Percentiles rank a stretch among this genome's conserved stretches.
Conservation (phyloP, 2,329 filamentous ascomycete species). For the Allantophomopsis cytisporea region DNA sequence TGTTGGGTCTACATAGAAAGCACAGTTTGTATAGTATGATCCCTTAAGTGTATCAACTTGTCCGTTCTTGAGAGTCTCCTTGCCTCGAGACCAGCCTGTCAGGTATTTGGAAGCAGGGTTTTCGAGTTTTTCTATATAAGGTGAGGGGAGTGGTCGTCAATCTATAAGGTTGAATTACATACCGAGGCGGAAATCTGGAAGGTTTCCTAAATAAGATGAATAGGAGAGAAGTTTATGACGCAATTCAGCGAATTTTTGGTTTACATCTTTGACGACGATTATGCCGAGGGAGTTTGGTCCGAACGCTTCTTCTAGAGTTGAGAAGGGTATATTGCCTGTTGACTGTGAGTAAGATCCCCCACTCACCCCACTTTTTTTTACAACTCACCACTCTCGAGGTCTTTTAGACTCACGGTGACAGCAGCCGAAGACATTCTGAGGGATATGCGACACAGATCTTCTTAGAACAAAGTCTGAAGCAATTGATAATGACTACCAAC, state of each 20-base stretch:
- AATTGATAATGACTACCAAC: background rate
- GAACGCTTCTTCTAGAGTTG: slow-evolving; percentile 65
- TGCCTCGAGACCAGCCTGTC: slow-evolving; percentile 68
- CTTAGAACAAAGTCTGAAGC: background rate
- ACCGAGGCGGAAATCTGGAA: slow-evolving; percentile 62
- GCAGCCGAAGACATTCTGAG: slow-evolving; percentile 7
- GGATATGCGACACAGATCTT: background rate
- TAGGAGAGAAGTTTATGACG: slow-evolving; percentile 69
- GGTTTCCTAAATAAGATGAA: slow-evolving; percentile 76
- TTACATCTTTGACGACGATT: slow-evolving; percentile 81
- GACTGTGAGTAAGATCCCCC: background rate
- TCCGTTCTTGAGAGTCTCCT: slow-evolving; percentile 68
- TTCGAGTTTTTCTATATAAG: slow-evolving; percentile 35
- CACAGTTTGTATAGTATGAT: slow-evolving; percentile 74
- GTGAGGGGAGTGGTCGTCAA: slow-evolving; percentile 4
- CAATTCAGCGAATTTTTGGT: slow-evolving; percentile 55
- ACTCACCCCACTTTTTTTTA: background rate
- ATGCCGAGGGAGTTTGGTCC: slow-evolving; percentile 86
- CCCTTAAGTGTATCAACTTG: slow-evolving; percentile 71
- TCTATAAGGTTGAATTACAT: slow-evolving; percentile 6
- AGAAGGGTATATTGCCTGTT: slow-evolving; percentile 52
- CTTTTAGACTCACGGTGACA: slow-evolving; percentile 42
- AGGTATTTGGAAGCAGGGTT: slow-evolving; percentile 49
- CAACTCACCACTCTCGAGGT: slow-evolving; percentile 39
- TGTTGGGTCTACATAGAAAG: slow-evolving; percentile 54